These are phyloP conservation scores for Nannizziopsis barbatae DNA, from an alignment of 2,329 filamentous ascomycete genomes.

Conservation along the genomic window DNA sequence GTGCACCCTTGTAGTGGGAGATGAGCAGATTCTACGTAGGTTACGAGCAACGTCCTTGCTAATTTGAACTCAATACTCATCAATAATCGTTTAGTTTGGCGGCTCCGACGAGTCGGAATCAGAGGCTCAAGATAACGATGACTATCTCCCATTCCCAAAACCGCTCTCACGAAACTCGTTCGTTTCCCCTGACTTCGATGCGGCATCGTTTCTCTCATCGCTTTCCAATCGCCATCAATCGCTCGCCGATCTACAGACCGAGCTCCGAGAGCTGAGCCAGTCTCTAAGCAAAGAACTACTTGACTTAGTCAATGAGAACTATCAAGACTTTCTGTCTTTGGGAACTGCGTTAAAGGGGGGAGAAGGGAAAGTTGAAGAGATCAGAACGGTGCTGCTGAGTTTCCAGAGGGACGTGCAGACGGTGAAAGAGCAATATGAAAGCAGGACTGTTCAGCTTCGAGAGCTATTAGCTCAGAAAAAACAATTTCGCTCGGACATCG, in stretches of 20 bases:
- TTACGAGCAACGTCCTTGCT: not conserved
- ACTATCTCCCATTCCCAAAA: conserved; percentile 71
- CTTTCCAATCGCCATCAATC: conserved; percentile 85
- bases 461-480: conserved; percentile 55
- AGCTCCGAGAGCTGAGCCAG: conserved; percentile 69
- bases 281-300: conserved; percentile 75
- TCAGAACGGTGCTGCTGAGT: conserved; percentile 73
- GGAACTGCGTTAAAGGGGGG: conserved; percentile 74
- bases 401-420: conserved; percentile 73
- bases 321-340: conserved; percentile 76
- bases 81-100: conserved; percentile 26
- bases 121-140: conserved; percentile 45
- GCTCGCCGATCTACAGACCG: conserved; percentile 79
- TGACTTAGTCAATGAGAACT: conserved; percentile 91
- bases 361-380: conserved; percentile 82
- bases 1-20: not conserved
- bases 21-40: conserved; percentile 16
- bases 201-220: conserved; percentile 70
- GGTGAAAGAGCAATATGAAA: conserved; percentile 54
- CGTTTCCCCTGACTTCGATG: conserved; percentile 63
- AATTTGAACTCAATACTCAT: not conserved
- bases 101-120: conserved; percentile 38
- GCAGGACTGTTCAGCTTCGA: conserved; percentile 53
- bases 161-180: conserved; percentile 78
- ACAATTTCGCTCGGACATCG: conserved; percentile 52